These are phyloP conservation scores for Xerocomus subilludens DNA, from an alignment of 1,284 basidiomycete species.

Conservation along the genomic window DNA sequence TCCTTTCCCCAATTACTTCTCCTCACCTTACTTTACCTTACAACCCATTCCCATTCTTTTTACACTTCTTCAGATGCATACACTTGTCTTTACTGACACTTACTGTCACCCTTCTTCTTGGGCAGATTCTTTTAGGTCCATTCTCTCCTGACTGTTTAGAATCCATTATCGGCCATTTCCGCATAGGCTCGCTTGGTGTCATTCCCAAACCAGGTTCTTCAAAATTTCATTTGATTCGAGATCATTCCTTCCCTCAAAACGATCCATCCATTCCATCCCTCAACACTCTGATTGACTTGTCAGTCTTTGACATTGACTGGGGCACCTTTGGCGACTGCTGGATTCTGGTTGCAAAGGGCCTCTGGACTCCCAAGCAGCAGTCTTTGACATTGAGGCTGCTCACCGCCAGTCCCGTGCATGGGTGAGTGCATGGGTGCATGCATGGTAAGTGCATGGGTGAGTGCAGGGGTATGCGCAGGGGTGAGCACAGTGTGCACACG, in stretches of 20 bases:
- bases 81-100: no score
- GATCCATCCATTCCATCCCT: conserved; percentile 25
- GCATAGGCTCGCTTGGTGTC: conserved; percentile 37
- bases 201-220: conserved; percentile 37
- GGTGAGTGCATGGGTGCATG: no score
- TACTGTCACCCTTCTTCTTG: no score
- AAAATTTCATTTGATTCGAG: conserved; percentile 37
- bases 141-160: conserved; percentile 14
- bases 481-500: no score
- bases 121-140: no score
- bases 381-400: conserved; percentile 44
- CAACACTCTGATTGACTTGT: conserved; percentile 47
- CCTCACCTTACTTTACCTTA: no score
- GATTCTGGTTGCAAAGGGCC: conserved; percentile 30
- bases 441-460: no score
- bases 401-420: conserved; percentile 36
- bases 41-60: no score
- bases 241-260: conserved; percentile 40
- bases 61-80: no score
- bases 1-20: no score
- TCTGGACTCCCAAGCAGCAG: conserved; percentile 36
- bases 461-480: no score
- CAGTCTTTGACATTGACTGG: conserved; percentile 46
- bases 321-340: conserved; percentile 47
- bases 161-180: conserved; percentile 41